Evolutionary conservation across 352 stramenopile species (phyloP), one percentile per base, ranked within the genome.

Genomic region (Elongisporangium senticosum): DNA sequence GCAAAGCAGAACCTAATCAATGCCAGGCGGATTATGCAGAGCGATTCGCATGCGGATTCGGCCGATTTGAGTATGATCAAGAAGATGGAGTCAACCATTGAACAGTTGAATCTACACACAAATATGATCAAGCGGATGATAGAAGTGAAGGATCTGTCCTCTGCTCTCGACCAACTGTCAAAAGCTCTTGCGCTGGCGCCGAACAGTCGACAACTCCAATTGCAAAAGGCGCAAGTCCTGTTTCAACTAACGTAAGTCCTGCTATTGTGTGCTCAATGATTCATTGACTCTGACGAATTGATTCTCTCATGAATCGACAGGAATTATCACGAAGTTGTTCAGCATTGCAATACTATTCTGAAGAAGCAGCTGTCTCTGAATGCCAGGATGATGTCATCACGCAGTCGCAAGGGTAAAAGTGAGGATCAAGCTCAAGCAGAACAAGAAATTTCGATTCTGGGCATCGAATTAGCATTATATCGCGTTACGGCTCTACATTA

Each of bases 401-500:
- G 28, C 52, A 63, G 6, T 14, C 33, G 17, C 28, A 39, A 8
- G 24, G 28, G 5, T 11, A 56, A 43, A 52, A 40, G 7, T 58
- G 22, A 2, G 20, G 23, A 33, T 15, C 4, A 55, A 61, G 14
- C 55, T 33, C 5, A 66, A 58, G 4, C 62, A 3, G 65, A 83
- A 37, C 64, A 72, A 3, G 78, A 87, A 11, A 71, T 87, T 8
- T 55, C 61, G 2, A 51, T 82, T 17, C 37, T 93, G 0, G 86
- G 83, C 3, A 74, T 92, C 23, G 86, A 95, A 21, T 54, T 93
- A 26, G 79, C 65, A 3, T 49, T 90, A 10, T 33, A 82, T 33
- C 86, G 75, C 68, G 76, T 72, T 8, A 77, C 63, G 0, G 64
- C 78, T n/a, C 59, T 91, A n/a, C 83, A 92, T 53, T 91, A 90